These are phyloP conservation scores for Trichoderma brevicompactum DNA, from an alignment of 2,329 filamentous ascomycete species.

Conservation along the genomic window DNA sequence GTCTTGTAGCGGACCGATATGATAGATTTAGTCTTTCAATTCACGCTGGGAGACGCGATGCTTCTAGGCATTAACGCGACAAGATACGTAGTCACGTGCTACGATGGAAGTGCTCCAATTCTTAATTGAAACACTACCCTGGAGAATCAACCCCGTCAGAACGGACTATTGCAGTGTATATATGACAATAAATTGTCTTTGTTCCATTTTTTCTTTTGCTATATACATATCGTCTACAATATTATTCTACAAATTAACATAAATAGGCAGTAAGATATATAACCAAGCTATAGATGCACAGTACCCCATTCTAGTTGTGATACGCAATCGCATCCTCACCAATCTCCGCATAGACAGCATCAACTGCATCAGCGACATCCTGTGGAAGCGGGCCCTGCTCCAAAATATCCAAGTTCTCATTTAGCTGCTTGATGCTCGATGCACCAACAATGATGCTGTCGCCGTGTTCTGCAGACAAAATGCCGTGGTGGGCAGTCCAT, in stretches of 20 bases:
- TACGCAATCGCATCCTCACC: constrained; percentile 17
- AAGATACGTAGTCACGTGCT: constrained; percentile 41
- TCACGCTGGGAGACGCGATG: constrained; percentile 29
- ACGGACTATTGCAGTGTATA: too few relatives aligned
- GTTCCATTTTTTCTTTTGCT: too few relatives aligned
- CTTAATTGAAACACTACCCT: background rate
- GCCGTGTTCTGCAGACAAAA: constrained; percentile 46
- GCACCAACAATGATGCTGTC: constrained; percentile 59
- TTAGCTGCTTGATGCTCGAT: constrained; percentile 53
- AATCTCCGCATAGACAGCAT: constrained; percentile 6
- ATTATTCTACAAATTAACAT: too few relatives aligned
- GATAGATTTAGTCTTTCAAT: background rate
- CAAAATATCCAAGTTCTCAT: constrained; percentile 53
- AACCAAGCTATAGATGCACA: too few relatives aligned
- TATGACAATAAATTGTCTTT: too few relatives aligned
- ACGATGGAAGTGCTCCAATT: background rate
- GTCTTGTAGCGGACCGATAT: background rate
- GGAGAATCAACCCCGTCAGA: background rate
- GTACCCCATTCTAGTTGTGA: background rate
- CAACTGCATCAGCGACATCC: constrained; percentile 54
- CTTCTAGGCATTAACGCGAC: constrained; percentile 34
- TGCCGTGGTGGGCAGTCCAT: constrained; percentile 70
- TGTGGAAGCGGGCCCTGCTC: constrained; percentile 70
- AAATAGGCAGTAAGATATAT: too few relatives aligned
- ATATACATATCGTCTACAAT: too few relatives aligned